Conservation (phyloP, 78 protist species). For the Cavenderia fasciculata region DNA sequence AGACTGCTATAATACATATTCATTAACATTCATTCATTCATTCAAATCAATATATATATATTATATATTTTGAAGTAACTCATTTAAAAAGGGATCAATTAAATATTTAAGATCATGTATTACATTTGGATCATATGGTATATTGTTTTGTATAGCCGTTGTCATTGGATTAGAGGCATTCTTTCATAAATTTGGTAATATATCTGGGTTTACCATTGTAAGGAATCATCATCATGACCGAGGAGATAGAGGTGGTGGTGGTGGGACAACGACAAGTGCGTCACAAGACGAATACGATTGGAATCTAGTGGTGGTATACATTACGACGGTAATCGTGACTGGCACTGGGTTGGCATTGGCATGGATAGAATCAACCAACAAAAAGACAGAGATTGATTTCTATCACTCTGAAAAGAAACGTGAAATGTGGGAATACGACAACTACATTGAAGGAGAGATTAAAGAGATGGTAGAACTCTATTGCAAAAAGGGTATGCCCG, state of each 20-base stretch:
- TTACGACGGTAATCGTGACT: slow-evolving; percentile 12
- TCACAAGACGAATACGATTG: neutral
- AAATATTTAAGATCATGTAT: slow-evolving; percentile 25
- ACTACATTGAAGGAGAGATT: slow-evolving; percentile 76
- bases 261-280: too few species aligned
- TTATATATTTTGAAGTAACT: neutral
- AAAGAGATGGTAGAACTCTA: slow-evolving; percentile 77
- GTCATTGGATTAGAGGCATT: slow-evolving; percentile 35
- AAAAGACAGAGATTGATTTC: slow-evolving; percentile 17
- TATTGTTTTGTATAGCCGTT: slow-evolving; percentile 32
- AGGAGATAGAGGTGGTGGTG: too few species aligned
- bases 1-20: neutral
- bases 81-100: slow-evolving; percentile 40
- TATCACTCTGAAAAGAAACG: slow-evolving; percentile 45
- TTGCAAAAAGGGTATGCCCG: slow-evolving; percentile 50
- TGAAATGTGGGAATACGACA: slow-evolving; percentile 76
- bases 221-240: neutral
- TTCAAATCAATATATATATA: neutral
- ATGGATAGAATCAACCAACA: slow-evolving; percentile 37
- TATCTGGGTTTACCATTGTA: too few species aligned
- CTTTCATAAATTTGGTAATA: neutral
- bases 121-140: slow-evolving; percentile 41
- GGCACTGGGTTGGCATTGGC: slow-evolving; percentile 13
- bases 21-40: neutral
- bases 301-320: neutral